Evolutionary conservation across 768 basidiomycete species (phyloP).

Genomic region (Boletus sp.): DNA sequence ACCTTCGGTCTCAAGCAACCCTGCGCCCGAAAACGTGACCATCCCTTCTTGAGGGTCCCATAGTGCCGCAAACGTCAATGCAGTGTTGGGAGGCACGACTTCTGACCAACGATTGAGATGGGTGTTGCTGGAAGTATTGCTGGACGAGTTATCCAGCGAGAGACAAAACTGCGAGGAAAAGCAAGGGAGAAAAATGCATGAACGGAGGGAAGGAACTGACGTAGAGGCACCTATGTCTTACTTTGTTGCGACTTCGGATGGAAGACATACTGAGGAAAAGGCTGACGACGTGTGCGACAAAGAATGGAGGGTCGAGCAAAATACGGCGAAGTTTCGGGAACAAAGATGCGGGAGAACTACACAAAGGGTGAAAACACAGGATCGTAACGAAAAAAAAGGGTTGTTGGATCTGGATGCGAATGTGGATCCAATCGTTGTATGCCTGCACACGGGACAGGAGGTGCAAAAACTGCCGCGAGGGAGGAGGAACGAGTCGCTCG

Average conservation of each 20-base stretch:
- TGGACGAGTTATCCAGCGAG: constrained; percentile 20
- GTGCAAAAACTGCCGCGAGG: constrained; percentile 8
- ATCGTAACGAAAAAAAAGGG: not conserved
- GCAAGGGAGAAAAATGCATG: not conserved
- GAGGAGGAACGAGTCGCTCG: constrained; percentile 1
- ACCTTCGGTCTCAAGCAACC: constrained; percentile 38
- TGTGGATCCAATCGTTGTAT: constrained; percentile 21
- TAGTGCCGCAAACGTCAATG: constrained; percentile 57
- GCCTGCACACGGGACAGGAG: constrained; percentile 22
- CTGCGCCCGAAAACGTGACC: constrained; percentile 53
- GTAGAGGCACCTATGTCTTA: constrained; percentile 4
- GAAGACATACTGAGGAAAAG: constrained; percentile 13
- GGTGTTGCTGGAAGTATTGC: constrained; percentile 6
- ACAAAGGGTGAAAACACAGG: not conserved
- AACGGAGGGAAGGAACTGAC: not conserved
- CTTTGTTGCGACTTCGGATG: constrained; percentile 20
- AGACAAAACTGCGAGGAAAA: constrained; percentile 19
- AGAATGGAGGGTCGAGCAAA: not conserved
- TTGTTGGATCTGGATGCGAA: not conserved
- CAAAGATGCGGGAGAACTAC: not conserved
- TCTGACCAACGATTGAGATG: constrained; percentile 52
- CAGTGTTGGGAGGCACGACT: constrained; percentile 53
- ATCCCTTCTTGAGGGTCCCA: constrained; percentile 60
- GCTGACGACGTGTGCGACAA: not conserved
- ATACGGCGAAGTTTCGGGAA: not conserved